Percentiles rank a stretch among this genome's conserved stretches.
These are phyloP conservation scores for Solanum appendiculatum DNA, from an alignment of 257 asterid species.

Conservation along the genomic window DNA sequence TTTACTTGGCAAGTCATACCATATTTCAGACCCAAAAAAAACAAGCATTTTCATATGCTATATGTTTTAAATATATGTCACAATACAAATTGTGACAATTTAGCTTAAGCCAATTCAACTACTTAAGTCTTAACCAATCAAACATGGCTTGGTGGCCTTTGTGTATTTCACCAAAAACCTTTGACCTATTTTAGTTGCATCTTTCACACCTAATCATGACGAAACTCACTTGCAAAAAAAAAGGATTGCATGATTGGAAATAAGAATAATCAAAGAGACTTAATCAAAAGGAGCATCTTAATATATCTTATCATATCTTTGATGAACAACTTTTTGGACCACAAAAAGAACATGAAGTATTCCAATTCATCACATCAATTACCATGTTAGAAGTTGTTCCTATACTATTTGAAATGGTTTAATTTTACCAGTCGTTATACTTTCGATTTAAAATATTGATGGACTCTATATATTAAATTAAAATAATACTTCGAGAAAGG, in stretches of 20 bases:
- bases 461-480: background rate
- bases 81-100: background rate
- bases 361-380: background rate
- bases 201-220: background rate
- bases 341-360: background rate
- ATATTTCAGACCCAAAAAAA: background rate
- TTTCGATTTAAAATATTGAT: background rate
- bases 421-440: background rate
- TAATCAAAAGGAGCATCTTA: background rate
- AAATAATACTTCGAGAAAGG: background rate
- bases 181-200: background rate
- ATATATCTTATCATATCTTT: background rate
- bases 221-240: background rate
- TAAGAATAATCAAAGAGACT: background rate
- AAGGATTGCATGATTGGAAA: background rate
- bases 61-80: background rate
- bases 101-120: background rate
- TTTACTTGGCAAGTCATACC: background rate
- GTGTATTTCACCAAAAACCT: background rate
- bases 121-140: background rate
- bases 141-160: background rate
- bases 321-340: background rate
- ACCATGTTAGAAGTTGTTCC: background rate
- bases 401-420: background rate
- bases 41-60: background rate